A percentile compares a stretch with the other conserved stretches of the same genome.
These are phyloP conservation scores for Phalaenopsis hybrid DNA, from an alignment of 116 monocot species.

Conservation along the genomic window DNA sequence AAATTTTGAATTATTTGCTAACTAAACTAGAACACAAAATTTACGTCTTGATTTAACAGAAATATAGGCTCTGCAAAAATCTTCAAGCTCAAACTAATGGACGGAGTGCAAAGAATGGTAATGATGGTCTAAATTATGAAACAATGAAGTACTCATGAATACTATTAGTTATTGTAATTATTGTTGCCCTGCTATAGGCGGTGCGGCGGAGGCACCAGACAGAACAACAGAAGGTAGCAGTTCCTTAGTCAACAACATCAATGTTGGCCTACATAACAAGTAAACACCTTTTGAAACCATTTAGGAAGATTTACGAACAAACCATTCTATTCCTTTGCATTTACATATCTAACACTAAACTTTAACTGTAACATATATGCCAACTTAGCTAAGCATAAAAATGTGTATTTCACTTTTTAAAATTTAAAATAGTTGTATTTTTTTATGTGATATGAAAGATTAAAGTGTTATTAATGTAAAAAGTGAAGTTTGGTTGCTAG, in stretches of 20 bases:
- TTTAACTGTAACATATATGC: too few relatives aligned
- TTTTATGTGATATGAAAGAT: too few relatives aligned
- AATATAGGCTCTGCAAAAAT: conserved; percentile 89
- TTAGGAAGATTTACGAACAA: background rate
- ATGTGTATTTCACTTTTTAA: too few relatives aligned
- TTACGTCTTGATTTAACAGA: conserved; percentile 31
- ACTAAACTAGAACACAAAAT: background rate
- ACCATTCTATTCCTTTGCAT: too few relatives aligned
- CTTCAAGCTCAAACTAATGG: conserved; percentile 47
- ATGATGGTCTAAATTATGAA: background rate
- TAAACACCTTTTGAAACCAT: conserved; percentile 21
- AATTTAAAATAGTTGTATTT: too few relatives aligned
- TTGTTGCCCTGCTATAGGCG: conserved; percentile 19
- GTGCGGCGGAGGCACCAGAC: conserved; percentile 21
- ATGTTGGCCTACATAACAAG: conserved; percentile 42
- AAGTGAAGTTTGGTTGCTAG: too few relatives aligned
- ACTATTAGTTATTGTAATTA: background rate
- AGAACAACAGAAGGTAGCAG: conserved; percentile 38
- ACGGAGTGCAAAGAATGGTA: conserved; percentile 55
- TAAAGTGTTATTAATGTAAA: too few relatives aligned
- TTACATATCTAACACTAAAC: too few relatives aligned
- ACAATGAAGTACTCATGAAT: background rate
- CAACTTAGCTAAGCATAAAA: too few relatives aligned
- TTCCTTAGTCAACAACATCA: conserved; percentile 11
- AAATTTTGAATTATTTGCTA: background rate